Base-by-base conservation (phyloP, 208 protist species). In the Trypanosoma grayi region DNA sequence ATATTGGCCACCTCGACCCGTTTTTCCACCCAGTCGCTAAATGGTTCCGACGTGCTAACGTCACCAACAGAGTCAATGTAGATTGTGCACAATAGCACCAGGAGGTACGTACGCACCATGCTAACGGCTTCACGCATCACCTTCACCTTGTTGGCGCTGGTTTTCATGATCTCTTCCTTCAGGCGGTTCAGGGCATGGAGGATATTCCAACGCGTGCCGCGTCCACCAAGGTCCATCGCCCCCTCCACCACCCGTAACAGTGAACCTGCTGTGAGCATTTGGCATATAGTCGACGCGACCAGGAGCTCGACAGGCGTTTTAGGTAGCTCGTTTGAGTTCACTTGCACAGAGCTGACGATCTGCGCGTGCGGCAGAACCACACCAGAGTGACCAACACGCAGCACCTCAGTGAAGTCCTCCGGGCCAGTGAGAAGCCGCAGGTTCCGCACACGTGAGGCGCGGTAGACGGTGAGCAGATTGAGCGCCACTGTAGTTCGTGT, bases 241-340 rank as follows among this genome's bases (percentile, higher is more conserved):
- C 83, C 77, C 37, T 85, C 74, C 5, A 90, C 83, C 13, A 85
- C 85, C 41, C 73, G 72, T 31, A 94, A 60, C 33, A 94, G 60
- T 2, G 77, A 85, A 45, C 88, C 88, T 8, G 85, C 77, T 16
- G 80, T 87, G 28, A 94, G 77, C 83, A 94, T 94, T 68, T 94
- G 88, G 65, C 82, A 88, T 28, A 94, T 92, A 33, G 81, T 90
- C 4, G 81, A 90, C 22, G 88, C 88, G 13, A 92, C 57, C 4
- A 81, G 83, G 31, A 90, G 58, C 68, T 92, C 88, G 2, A 90
- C 70, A 40, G 71, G 64, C 37, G 75, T 66, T 33, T 76, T 73
- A 16, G 88, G 84, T 25, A 85, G 43, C 31, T 89, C 79, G 11
- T 79, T 58, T 30, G 60, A 10, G 4, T 56, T 48, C 31, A 81